Conservation (phyloP, 164 flowering plant genomes). For the Tinospora cordifolia region DNA sequence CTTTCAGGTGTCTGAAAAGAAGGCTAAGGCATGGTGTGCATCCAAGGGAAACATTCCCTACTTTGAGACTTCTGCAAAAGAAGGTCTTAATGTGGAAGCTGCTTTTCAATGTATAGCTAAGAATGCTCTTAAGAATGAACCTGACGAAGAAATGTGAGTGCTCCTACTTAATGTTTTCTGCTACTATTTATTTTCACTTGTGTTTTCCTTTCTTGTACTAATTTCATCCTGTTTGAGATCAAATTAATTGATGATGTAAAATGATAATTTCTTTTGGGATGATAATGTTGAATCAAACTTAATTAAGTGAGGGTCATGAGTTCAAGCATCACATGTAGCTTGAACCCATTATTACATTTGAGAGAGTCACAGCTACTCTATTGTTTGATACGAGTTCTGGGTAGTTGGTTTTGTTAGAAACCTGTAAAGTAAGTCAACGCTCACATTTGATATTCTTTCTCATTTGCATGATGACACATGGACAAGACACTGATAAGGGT, state of each 20-base stretch:
- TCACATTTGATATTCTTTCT: too few species aligned
- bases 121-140: constrained; percentile 76
- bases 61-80: constrained; percentile 89
- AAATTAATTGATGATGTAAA: not conserved
- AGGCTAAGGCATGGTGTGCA: constrained; percentile 88
- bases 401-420: too few species aligned
- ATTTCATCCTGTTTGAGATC: not conserved
- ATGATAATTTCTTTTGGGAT: not conserved
- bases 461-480: too few species aligned
- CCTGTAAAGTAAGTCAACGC: too few species aligned
- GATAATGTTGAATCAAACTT: not conserved
- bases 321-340: too few species aligned
- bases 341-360: too few species aligned
- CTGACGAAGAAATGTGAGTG: constrained; percentile 81
- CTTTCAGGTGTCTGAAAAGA: constrained; percentile 81
- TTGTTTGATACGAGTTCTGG: too few species aligned
- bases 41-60: constrained; percentile 92
- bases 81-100: constrained; percentile 78
- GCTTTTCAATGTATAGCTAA: constrained; percentile 81
- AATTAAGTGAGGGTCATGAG: too few species aligned
- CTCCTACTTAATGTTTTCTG: not conserved
- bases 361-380: too few species aligned
- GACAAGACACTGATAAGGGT: too few species aligned
- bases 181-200: not conserved
- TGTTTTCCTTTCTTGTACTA: not conserved